Percentiles rank a stretch among this genome's conserved stretches.
Conservation (phyloP, 495 filamentous ascomycete species). For the Chaetomium tenue region DNA sequence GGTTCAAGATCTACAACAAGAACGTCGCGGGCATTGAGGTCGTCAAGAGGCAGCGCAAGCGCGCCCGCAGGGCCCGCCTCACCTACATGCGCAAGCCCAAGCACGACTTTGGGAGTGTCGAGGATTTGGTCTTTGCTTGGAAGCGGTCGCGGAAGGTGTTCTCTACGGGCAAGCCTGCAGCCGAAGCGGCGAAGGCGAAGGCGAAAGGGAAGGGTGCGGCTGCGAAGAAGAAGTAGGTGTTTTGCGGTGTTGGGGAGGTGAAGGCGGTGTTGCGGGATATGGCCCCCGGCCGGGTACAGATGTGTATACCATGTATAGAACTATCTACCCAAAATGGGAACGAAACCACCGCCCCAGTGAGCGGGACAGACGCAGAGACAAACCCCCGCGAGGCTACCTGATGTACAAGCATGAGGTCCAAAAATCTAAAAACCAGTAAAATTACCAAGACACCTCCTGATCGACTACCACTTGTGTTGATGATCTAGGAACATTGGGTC, state of each 20-base stretch:
- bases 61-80: conserved; percentile 82
- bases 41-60: conserved; percentile 78
- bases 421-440: too few species aligned
- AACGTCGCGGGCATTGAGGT: conserved; percentile 90
- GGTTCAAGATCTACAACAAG: conserved; percentile 88
- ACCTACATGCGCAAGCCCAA: conserved; percentile 83
- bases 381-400: too few species aligned
- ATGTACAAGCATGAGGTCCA: too few species aligned
- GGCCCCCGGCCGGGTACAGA: conserved; percentile 1
- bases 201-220: conserved; percentile 8
- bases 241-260: background rate
- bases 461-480: too few species aligned
- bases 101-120: conserved; percentile 48
- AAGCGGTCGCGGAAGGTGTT: conserved; percentile 41
- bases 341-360: background rate
- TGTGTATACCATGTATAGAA: conserved; percentile 22
- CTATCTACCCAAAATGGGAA: background rate
- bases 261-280: background rate
- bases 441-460: too few species aligned
- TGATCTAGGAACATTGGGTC: too few species aligned
- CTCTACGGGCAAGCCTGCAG: conserved; percentile 18
- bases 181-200: conserved; percentile 8
- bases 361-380: too few species aligned
- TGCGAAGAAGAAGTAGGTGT: conserved; percentile 24
- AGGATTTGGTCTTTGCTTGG: conserved; percentile 47